A percentile compares a stretch with the other conserved stretches of the same genome.
Conservation (phyloP, 768 basidiomycete species). For the Tylopilus subfusipes region DNA sequence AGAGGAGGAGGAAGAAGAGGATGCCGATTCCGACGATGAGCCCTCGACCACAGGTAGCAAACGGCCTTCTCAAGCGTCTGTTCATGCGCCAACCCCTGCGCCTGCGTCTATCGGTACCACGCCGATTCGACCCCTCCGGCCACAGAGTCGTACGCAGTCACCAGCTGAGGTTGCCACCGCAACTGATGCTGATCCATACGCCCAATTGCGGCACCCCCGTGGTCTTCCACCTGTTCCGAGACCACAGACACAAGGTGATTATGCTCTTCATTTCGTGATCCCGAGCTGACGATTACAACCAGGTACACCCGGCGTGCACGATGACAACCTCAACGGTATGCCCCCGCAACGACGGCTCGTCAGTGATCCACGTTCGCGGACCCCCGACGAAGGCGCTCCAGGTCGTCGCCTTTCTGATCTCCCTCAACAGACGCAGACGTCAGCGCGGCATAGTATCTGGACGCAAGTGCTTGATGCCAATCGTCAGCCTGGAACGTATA, state of each 20-base stretch:
- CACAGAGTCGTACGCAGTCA: conserved; percentile 31
- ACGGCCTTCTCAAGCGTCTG: conserved; percentile 26
- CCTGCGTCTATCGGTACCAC: conserved; percentile 20
- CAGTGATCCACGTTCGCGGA: conserved; percentile 55
- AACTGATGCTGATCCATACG: conserved; percentile 36
- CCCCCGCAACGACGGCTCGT: conserved; percentile 46
- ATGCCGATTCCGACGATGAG: conserved; percentile 60
- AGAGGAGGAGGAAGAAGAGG: conserved; percentile 68
- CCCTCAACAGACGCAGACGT: conserved; percentile 38
- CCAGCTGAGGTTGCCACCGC: conserved; percentile 29
- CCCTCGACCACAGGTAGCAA: conserved; percentile 35
- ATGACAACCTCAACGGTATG: conserved; percentile 37
- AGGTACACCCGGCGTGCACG: conserved; percentile 38
- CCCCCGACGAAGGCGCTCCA: conserved; percentile 55
- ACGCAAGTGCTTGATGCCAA: conserved; percentile 81
- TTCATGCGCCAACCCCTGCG: conserved; percentile 16
- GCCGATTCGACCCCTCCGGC: conserved; percentile 27
- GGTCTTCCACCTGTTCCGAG: conserved; percentile 64
- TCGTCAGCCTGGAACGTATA: conserved; percentile 43
- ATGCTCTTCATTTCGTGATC: neutral
- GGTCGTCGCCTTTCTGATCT: conserved; percentile 55
- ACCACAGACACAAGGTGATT: conserved; percentile 43
- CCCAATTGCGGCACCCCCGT: conserved; percentile 55
- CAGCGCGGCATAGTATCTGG: conserved; percentile 75
- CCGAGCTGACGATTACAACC: conserved; percentile 5